Evolutionary conservation across 108 stramenopile genomes (phyloP).

Genomic region (Chaetoceros tenuissimus): DNA sequence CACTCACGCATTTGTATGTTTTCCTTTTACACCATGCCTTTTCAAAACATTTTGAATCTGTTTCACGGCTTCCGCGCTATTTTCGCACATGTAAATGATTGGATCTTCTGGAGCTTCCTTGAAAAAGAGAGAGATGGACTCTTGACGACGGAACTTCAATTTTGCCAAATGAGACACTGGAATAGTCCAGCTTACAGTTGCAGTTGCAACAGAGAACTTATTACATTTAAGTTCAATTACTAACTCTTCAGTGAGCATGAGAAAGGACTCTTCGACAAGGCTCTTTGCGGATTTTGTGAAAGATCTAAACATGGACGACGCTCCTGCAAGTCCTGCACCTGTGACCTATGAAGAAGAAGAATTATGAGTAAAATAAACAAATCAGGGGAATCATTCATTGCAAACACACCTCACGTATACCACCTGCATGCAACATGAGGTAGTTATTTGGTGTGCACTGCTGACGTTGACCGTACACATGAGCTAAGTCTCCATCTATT

Average conservation of each 20-base stretch:
- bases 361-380: too few relatives aligned
- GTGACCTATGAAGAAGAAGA: slow-evolving; percentile 38
- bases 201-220: slow-evolving; percentile 1
- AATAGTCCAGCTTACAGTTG: slow-evolving; percentile 56
- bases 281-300: slow-evolving; percentile 73
- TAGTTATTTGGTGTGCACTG: neutral
- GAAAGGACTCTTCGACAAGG: slow-evolving; percentile 79
- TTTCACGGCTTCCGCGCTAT: slow-evolving; percentile 71
- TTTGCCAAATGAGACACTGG: slow-evolving; percentile 72
- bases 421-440: neutral
- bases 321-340: slow-evolving; percentile 30
- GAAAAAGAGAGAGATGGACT: slow-evolving; percentile 81
- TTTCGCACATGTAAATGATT: slow-evolving; percentile 84
- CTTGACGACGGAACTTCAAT: slow-evolving; percentile 77
- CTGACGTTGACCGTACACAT: neutral
- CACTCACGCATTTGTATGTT: slow-evolving; percentile 85
- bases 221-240: slow-evolving; percentile 60
- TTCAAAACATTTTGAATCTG: slow-evolving; percentile 83
- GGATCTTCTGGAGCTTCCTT: slow-evolving; percentile 81
- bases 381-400: neutral
- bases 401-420: neutral
- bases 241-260: slow-evolving; percentile 79
- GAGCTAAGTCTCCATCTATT: slow-evolving; percentile 10
- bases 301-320: slow-evolving; percentile 65
- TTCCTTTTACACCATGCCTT: slow-evolving; percentile 82